A percentile compares a stretch with the other conserved stretches of the same genome.
These are phyloP conservation scores for Truncatella angustata DNA, from an alignment of 2,329 filamentous ascomycete genomes.

Conservation along the genomic window DNA sequence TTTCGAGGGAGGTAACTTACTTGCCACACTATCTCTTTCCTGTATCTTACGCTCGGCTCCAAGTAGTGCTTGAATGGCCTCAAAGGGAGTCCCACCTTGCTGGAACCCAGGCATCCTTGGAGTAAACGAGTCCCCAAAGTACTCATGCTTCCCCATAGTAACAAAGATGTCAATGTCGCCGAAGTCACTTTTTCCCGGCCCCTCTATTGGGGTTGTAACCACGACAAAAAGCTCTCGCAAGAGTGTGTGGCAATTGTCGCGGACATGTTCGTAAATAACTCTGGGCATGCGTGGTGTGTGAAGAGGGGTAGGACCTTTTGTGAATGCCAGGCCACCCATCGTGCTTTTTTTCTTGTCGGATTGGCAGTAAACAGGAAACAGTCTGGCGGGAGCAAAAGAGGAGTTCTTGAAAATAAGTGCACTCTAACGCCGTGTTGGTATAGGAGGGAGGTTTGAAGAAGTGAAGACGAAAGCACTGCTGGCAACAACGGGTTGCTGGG, in stretches of 20 bases:
- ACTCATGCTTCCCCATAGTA: conserved; percentile 27
- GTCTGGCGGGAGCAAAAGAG: no score
- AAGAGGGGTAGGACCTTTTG: conserved; percentile 43
- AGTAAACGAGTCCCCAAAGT: conserved; percentile 10
- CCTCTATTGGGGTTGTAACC: conserved; percentile 64
- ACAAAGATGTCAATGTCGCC: conserved; percentile 76
- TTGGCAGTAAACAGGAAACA: no score
- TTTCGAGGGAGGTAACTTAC: not conserved
- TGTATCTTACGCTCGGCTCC: conserved; percentile 40
- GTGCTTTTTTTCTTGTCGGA: no score
- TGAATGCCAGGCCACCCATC: conserved; percentile 69
- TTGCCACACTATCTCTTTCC: conserved; percentile 15
- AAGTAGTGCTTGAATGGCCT: conserved; percentile 38
- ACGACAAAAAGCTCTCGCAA: conserved; percentile 51
- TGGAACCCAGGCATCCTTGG: not conserved
- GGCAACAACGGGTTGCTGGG: no score
- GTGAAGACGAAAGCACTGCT: no score
- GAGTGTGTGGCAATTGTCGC: conserved; percentile 40
- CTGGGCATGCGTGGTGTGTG: conserved; percentile 65
- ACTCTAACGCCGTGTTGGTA: no score
- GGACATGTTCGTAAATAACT: conserved; percentile 53
- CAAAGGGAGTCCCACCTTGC: conserved; percentile 15
- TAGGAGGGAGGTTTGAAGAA: no score
- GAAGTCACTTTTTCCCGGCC: conserved; percentile 61
- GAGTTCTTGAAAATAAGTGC: no score